phyloP scores from a whole-genome alignment of 805 yeast genomes.

The Nakazawaea anatomiae region DNA sequence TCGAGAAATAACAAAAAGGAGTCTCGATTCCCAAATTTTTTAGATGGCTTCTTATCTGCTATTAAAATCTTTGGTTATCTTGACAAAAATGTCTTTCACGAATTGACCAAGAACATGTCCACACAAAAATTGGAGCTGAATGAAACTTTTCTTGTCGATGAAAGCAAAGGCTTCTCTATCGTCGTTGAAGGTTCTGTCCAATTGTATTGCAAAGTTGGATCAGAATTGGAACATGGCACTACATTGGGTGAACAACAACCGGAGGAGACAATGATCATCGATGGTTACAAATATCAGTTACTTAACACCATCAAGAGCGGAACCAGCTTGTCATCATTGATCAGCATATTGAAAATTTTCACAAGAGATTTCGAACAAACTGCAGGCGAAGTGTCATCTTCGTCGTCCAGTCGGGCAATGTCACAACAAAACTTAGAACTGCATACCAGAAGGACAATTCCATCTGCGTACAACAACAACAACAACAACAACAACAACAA shows the following conservation, averaged over 20 bases:
- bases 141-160: conserved; percentile 69
- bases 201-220: conserved; percentile 56
- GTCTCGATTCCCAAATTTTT: conserved; percentile 52
- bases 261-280: conserved; percentile 40
- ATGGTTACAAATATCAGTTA: conserved; percentile 61
- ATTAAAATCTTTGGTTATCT: conserved; percentile 91
- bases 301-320: conserved; percentile 80
- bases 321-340: conserved; percentile 76
- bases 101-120: conserved; percentile 84
- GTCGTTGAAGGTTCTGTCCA: conserved; percentile 90
- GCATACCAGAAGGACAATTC: background rate
- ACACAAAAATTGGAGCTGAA: conserved; percentile 77
- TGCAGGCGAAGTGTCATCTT: background rate
- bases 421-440: conserved; percentile 9
- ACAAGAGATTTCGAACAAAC: conserved; percentile 31
- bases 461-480: too few relatives aligned
- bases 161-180: conserved; percentile 72
- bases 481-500: background rate
- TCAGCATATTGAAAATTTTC: conserved; percentile 73
- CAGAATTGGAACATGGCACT: conserved; percentile 19
- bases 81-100: conserved; percentile 87
- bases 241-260: conserved; percentile 21
- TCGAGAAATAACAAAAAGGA: conserved; percentile 29
- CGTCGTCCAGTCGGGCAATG: background rate
- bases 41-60: conserved; percentile 87